Conservation (phyloP, 164 flowering plant species). For the Cinnamomum chago region DNA sequence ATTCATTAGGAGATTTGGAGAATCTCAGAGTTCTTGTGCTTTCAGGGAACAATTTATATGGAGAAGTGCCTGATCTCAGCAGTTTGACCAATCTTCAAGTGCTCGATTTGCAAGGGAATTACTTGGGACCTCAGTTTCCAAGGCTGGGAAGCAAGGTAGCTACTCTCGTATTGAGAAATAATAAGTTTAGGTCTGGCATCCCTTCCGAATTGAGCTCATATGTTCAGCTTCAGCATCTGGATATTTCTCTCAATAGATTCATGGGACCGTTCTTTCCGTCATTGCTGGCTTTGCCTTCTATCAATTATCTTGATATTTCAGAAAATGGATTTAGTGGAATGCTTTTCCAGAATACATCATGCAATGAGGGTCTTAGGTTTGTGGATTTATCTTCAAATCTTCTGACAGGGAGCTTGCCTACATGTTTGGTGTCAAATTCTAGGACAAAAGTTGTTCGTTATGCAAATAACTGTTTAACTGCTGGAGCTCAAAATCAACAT, state of each 20-base stretch:
- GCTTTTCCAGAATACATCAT: constrained; percentile 59
- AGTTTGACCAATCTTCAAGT: constrained; percentile 81
- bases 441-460: constrained; percentile 37
- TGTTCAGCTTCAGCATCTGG: constrained; percentile 65
- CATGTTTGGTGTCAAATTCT: constrained; percentile 46
- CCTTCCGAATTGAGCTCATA: constrained; percentile 58
- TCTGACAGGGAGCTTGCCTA: constrained; percentile 72
- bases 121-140: constrained; percentile 76
- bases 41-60: constrained; percentile 60
- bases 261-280: constrained; percentile 69
- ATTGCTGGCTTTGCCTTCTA: constrained; percentile 66
- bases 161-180: constrained; percentile 55
- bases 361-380: constrained; percentile 48
- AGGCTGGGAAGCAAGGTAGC: constrained; percentile 51
- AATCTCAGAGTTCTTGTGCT: constrained; percentile 68
- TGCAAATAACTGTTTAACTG: constrained; percentile 59
- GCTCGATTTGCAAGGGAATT: constrained; percentile 70
- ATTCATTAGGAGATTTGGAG: constrained; percentile 45
- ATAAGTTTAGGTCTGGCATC: constrained; percentile 66
- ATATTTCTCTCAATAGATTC: constrained; percentile 73
- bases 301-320: constrained; percentile 55
- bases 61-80: constrained; percentile 79
- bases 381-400: constrained; percentile 84
- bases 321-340: constrained; percentile 75
- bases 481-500: constrained; percentile 46